phyloP scores from a whole-genome alignment of 2,329 filamentous ascomycete species.

The Dothistroma pini region DNA sequence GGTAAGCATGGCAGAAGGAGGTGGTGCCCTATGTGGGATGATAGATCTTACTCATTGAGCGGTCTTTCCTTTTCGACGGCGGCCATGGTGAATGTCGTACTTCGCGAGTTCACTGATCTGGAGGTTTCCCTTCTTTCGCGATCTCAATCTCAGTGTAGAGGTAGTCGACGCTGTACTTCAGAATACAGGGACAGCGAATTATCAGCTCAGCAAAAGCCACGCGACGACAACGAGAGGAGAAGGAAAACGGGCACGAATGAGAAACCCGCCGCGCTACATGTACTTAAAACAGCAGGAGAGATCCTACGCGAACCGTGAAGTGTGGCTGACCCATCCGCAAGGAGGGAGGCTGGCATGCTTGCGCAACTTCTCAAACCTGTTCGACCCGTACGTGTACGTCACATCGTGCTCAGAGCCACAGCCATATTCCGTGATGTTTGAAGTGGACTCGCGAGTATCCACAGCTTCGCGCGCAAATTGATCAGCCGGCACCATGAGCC shows the following conservation, averaged over 20 bases:
- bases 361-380: background rate
- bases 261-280: background rate
- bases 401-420: background rate
- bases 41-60: conserved; percentile 43
- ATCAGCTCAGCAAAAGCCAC: too few species aligned
- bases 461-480: too few species aligned
- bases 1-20: too few species aligned
- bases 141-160: too few species aligned
- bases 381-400: conserved; percentile 1
- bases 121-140: background rate
- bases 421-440: background rate
- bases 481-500: too few species aligned
- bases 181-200: too few species aligned
- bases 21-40: too few species aligned
- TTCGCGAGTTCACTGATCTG: background rate
- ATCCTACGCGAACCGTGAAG: background rate
- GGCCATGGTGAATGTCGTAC: conserved; percentile 4
- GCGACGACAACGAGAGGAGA: too few species aligned
- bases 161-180: too few species aligned
- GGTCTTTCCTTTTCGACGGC: conserved; percentile 36
- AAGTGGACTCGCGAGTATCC: too few species aligned
- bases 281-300: background rate
- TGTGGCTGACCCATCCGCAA: conserved; percentile 3
- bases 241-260: background rate
- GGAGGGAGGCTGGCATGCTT: conserved; percentile 5